Conservation (phyloP, 1,139 yeast genomes). For the Diutina ranongensis region DNA sequence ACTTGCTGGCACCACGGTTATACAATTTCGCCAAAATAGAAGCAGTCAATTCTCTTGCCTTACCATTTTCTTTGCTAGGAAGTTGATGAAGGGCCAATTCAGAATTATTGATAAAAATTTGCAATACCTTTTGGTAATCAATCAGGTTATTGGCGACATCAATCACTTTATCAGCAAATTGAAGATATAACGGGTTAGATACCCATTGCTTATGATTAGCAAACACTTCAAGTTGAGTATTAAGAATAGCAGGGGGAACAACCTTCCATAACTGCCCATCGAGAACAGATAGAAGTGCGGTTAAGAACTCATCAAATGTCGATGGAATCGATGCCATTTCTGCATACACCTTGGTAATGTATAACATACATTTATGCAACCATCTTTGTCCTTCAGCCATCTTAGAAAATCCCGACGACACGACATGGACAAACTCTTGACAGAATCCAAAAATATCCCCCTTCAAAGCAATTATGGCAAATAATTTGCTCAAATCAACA, state of each 20-base stretch:
- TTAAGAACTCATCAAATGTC: neutral
- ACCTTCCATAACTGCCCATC: neutral
- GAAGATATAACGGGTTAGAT: slow-evolving; percentile 21
- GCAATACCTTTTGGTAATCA: slow-evolving; percentile 42
- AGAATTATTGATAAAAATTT: slow-evolving; percentile 48
- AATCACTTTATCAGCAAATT: slow-evolving; percentile 29
- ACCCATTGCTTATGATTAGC: slow-evolving; percentile 40
- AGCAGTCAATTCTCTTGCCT: slow-evolving; percentile 29
- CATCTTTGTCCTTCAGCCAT: slow-evolving; percentile 14
- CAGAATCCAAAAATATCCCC: slow-evolving; percentile 12
- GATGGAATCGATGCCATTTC: slow-evolving; percentile 22
- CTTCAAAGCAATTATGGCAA: neutral
- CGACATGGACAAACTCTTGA: slow-evolving; percentile 17
- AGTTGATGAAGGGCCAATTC: slow-evolving; percentile 17
- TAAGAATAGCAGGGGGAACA: slow-evolving; percentile 37
- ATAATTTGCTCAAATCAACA: neutral
- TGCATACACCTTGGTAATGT: slow-evolving; percentile 53
- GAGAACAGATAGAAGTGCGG: neutral
- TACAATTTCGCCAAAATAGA: slow-evolving; percentile 35
- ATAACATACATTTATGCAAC: slow-evolving; percentile 41
- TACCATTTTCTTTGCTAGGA: slow-evolving; percentile 14
- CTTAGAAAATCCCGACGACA: slow-evolving; percentile 8
- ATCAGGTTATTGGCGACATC: slow-evolving; percentile 29
- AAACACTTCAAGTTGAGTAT: slow-evolving; percentile 60
- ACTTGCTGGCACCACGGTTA: slow-evolving; percentile 31